Conservation (phyloP, 495 filamentous ascomycete genomes). For the Xylona heveae region DNA sequence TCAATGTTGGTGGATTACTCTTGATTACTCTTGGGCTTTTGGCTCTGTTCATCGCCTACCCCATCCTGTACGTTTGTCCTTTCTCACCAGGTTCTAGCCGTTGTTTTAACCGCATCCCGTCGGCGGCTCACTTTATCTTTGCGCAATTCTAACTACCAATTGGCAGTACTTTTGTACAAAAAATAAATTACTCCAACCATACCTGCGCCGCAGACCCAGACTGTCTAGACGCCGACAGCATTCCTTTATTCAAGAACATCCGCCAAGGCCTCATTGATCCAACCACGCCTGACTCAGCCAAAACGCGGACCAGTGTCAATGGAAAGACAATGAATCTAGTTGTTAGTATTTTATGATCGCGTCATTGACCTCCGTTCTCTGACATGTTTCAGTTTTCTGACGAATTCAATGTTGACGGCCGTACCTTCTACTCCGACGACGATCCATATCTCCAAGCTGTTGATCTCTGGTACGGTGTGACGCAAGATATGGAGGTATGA, state of each 20-base stretch:
- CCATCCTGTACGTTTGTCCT: slow-evolving; percentile 35
- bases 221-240: slow-evolving; percentile 36
- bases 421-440: slow-evolving; percentile 55
- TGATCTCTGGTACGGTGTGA: slow-evolving; percentile 67
- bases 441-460: slow-evolving; percentile 51
- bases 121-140: slow-evolving; percentile 1
- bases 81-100: neutral
- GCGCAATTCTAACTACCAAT: neutral
- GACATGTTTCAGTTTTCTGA: slow-evolving; percentile 39
- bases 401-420: slow-evolving; percentile 50
- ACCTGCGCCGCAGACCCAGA: slow-evolving; percentile 21
- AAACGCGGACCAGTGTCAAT: slow-evolving; percentile 30
- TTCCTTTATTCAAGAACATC: slow-evolving; percentile 35
- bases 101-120: slow-evolving; percentile 1
- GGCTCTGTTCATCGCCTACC: slow-evolving; percentile 51
- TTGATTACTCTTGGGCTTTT: slow-evolving; percentile 42
- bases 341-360: slow-evolving; percentile 17
- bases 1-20: slow-evolving; percentile 44
- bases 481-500: slow-evolving; percentile 43
- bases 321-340: slow-evolving; percentile 45
- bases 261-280: slow-evolving; percentile 45
- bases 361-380: slow-evolving; percentile 1
- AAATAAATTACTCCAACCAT: slow-evolving; percentile 11
- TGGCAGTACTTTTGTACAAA: slow-evolving; percentile 34
- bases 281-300: slow-evolving; percentile 40